A percentile compares a stretch with the other conserved stretches of the same genome.
Evolutionary conservation across 176 grass and related monocot genomes (phyloP).

Genomic region (Lolium perenne): DNA sequence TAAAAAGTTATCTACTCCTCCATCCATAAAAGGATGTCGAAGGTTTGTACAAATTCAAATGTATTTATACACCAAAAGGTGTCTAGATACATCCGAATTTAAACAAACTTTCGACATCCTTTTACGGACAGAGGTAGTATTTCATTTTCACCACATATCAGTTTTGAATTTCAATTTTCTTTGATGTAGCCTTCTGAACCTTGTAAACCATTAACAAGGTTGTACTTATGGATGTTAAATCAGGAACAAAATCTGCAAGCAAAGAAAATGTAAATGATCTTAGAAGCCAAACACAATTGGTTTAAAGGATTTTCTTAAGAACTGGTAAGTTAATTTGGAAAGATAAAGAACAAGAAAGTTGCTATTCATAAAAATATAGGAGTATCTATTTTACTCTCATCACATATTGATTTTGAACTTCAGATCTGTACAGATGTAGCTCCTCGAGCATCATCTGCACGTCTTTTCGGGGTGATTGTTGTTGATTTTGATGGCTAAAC

Average conservation of each 20-base stretch:
- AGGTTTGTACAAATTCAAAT: too few species aligned
- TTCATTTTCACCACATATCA: too few species aligned
- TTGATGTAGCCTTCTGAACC: background rate
- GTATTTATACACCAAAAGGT: too few species aligned
- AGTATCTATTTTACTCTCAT: background rate
- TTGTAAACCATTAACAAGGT: conserved; percentile 23
- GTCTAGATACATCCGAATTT: too few species aligned
- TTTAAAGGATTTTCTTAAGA: background rate
- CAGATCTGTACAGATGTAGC: background rate
- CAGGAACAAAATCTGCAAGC: background rate
- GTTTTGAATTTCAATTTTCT: too few species aligned
- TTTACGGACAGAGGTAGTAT: too few species aligned
- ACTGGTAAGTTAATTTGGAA: background rate
- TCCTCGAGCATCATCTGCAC: background rate
- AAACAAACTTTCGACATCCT: too few species aligned
- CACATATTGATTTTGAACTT: conserved; percentile 10
- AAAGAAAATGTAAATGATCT: background rate
- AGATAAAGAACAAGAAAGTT: conserved; percentile 1
- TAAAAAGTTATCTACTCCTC: too few species aligned
- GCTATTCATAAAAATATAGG: background rate
- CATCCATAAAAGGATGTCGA: too few species aligned
- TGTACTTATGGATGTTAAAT: conserved; percentile 16
- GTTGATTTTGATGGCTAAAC: conserved; percentile 23
- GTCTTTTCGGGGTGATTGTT: conserved; percentile 8
- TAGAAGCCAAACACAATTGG: background rate